Evolutionary conservation across 106 monocot species (phyloP), one percentile per base, ranked within the genome.

Genomic region (Ottelia alismoides): DNA sequence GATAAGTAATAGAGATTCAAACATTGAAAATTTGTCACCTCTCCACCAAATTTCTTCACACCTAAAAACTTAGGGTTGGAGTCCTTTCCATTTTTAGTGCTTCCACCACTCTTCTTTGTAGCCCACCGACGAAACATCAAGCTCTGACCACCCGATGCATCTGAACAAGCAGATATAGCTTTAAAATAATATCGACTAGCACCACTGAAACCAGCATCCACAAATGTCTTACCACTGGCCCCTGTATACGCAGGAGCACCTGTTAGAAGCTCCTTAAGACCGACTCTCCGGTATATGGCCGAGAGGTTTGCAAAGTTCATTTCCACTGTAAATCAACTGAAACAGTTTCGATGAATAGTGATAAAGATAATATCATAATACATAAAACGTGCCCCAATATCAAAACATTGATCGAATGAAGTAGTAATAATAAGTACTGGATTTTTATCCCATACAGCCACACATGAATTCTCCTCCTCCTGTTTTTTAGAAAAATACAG

Each of bases 41-140:
- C 91, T 32, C 91, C 91, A 7, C 91, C 91, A 57, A 77, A 92
- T 53, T 92, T 92, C 68, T 92, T 92, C 26, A 92, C 85, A 30
- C 91, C 91, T 17, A 92, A 60, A 53, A 65, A 58, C 65, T 92
- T 85, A 0, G 91, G 91, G 3, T 73, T 73, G 3, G 91, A 92
- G 50, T 92, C 91, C 0, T 80, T 70, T 11, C 91, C 91, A 49
- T 92, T 92, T 62, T 85, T 81, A 0, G 91, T 85, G 12, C 80
- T 84, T 14, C 91, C 91, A 23, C 80, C 85, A 45, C 71, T 66
- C 54, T 85, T 92, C 61, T 92, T 92, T 3, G 91, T 85, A 49
- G 85, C 91, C 91, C 91, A 92, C 1, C 91, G 74, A 67, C 59
- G 74, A 47, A 92, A 81, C 6, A 85, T 31, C 64, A 92, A 45